Evolutionary conservation across 495 filamentous ascomycete genomes (phyloP).

Genomic region (Glonium stellatum): DNA sequence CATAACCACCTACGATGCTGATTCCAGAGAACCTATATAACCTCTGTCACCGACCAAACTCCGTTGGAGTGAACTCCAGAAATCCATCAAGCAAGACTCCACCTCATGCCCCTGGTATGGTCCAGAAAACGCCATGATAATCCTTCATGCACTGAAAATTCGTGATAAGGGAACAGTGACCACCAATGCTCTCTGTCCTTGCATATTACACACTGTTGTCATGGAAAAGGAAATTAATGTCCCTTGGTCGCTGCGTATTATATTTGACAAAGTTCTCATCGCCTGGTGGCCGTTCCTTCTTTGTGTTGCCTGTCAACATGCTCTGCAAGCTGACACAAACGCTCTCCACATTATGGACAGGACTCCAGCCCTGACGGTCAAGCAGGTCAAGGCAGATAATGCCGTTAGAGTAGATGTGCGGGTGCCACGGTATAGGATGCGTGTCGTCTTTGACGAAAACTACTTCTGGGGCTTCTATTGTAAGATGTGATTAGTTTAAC

Average conservation of each 20-base stretch:
- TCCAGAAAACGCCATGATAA: too few species aligned
- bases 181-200: too few species aligned
- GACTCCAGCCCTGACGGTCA: slow-evolving; percentile 80
- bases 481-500: neutral
- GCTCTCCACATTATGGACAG: slow-evolving; percentile 93
- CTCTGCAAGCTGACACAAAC: slow-evolving; percentile 97
- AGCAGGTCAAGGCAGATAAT: slow-evolving; percentile 97
- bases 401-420: slow-evolving; percentile 96
- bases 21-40: too few species aligned
- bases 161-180: too few species aligned
- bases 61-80: too few species aligned
- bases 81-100: too few species aligned
- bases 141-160: too few species aligned
- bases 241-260: slow-evolving; percentile 68
- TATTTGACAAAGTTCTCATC: slow-evolving; percentile 77
- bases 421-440: slow-evolving; percentile 85
- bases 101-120: too few species aligned
- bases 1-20: too few species aligned
- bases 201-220: slow-evolving; percentile 65
- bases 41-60: too few species aligned
- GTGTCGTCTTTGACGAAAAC: slow-evolving; percentile 64
- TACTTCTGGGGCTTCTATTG: slow-evolving; percentile 82
- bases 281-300: slow-evolving; percentile 73
- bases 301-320: slow-evolving; percentile 92
- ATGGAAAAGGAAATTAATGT: slow-evolving; percentile 84